phyloP scores from a whole-genome alignment of 148 eudicot species.

The Rhododendron henanense region DNA sequence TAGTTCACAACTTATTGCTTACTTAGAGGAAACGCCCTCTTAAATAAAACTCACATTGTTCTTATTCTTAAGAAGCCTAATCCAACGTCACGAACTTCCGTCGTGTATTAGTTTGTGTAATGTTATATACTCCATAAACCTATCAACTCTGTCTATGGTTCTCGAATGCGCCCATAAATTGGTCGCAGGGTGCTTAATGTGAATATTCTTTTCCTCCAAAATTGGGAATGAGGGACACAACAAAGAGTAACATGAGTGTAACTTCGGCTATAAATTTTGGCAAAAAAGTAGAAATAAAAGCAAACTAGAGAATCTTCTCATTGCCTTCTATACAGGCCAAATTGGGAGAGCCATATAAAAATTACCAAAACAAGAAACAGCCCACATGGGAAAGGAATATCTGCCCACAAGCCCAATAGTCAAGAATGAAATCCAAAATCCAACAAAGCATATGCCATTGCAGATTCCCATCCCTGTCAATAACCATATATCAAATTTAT shows the following conservation, averaged over 20 bases:
- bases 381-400: background rate
- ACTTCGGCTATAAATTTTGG: background rate
- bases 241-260: background rate
- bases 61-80: no score
- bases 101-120: no score
- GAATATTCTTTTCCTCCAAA: background rate
- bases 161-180: background rate
- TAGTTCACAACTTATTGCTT: no score
- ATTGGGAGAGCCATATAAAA: background rate
- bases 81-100: no score
- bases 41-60: no score
- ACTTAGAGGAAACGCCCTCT: no score
- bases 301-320: background rate
- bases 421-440: background rate
- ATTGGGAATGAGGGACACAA: background rate
- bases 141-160: no score
- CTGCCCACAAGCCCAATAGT: background rate
- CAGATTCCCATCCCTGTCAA: background rate
- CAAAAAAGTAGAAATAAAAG: background rate
- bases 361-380: background rate
- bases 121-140: no score
- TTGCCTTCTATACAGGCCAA: background rate
- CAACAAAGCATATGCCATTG: background rate
- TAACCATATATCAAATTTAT: background rate
- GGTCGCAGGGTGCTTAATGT: background rate